These are phyloP conservation scores for Adenanthera pavonina DNA, from an alignment of 306 rosid genomes.

Conservation along the genomic window DNA sequence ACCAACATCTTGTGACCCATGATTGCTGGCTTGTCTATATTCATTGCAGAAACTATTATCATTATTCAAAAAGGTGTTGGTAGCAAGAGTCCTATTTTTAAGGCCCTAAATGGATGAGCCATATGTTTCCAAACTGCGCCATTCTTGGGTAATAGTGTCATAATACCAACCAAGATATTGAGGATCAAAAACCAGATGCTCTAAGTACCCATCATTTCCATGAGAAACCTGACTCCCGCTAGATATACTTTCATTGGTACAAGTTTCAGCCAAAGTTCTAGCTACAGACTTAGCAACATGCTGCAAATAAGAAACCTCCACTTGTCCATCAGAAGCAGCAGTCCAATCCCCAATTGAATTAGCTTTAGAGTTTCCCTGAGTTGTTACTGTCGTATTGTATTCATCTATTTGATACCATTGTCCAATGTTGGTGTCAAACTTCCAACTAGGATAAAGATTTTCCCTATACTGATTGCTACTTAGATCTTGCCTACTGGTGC, in stretches of 20 bases:
- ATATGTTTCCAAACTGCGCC: constrained; percentile 72
- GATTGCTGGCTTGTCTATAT: constrained; percentile 46
- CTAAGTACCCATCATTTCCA: constrained; percentile 70
- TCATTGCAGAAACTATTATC: constrained; percentile 46
- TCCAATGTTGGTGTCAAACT: constrained; percentile 60
- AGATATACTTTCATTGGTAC: constrained; percentile 53
- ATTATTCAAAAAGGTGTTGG: constrained; percentile 38
- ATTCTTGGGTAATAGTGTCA: constrained; percentile 70
- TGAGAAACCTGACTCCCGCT: constrained; percentile 63
- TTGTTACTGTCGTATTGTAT: constrained; percentile 39
- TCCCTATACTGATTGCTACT: constrained; percentile 74
- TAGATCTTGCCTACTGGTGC: constrained; percentile 56
- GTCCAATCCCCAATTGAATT: constrained; percentile 48
- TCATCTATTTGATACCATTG: constrained; percentile 81
- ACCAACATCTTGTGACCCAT: constrained; percentile 48
- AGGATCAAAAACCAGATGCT: constrained; percentile 80
- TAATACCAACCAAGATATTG: constrained; percentile 86
- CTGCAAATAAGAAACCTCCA: constrained; percentile 61
- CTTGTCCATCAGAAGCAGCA: constrained; percentile 48
- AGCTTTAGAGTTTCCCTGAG: constrained; percentile 45
- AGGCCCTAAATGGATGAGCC: constrained; percentile 47
- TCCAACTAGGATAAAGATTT: constrained; percentile 87
- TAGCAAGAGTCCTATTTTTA: constrained; percentile 56
- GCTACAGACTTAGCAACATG: constrained; percentile 56
- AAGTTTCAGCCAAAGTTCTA: constrained; percentile 62